phyloP scores from a whole-genome alignment of 2,329 filamentous ascomycete species.

The Claviceps sp. region DNA sequence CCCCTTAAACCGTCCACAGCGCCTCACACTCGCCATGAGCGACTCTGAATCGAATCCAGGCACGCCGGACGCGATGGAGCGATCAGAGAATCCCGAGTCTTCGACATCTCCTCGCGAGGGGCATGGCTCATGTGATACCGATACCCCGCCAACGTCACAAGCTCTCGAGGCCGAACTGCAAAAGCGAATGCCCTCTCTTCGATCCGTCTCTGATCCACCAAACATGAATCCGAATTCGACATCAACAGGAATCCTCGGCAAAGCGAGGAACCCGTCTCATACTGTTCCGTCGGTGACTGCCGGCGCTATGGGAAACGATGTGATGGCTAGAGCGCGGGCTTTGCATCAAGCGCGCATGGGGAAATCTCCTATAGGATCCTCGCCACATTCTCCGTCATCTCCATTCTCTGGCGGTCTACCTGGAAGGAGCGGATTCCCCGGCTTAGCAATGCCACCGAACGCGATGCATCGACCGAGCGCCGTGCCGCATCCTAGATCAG shows the following conservation, averaged over 20 bases:
- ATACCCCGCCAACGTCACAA: conserved; percentile 27
- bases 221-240: conserved; percentile 75
- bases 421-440: conserved; percentile 29
- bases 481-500: conserved; percentile 38
- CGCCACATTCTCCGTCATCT: conserved; percentile 17
- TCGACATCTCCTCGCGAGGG: conserved; percentile 32
- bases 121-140: conserved; percentile 9
- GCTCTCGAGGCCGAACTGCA: conserved; percentile 21
- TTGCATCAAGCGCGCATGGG: conserved; percentile 33
- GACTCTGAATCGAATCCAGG: conserved; percentile 26
- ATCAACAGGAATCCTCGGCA: conserved; percentile 62
- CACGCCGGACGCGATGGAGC: conserved; percentile 32
- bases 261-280: conserved; percentile 39
- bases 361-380: conserved; percentile 19
- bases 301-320: conserved; percentile 23
- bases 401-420: conserved; percentile 21
- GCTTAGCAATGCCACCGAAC: conserved; percentile 28
- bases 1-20: not conserved
- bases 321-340: conserved; percentile 34
- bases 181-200: conserved; percentile 43
- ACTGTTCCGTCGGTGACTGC: conserved; percentile 22
- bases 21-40: conserved; percentile 9
- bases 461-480: conserved; percentile 31
- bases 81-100: conserved; percentile 19
- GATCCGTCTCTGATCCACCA: conserved; percentile 45